Evolutionary conservation across 768 basidiomycete species (phyloP), one percentile per base, ranked within the genome.

Genomic region (Russula griseocarnosa): DNA sequence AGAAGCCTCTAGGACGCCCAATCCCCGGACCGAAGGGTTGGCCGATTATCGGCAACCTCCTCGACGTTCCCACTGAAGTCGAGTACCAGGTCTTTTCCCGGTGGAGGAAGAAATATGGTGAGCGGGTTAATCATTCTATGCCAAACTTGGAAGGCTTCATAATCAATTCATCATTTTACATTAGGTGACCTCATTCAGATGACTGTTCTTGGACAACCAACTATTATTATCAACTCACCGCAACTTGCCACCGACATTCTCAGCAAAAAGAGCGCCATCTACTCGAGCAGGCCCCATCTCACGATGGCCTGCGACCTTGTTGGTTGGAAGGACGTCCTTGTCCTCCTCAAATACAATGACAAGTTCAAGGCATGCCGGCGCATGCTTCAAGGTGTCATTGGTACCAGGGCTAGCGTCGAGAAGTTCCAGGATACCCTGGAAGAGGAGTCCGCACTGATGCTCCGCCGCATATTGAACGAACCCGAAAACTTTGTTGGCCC

Each of bases 201-300:
- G 51, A 67, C 62, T 7, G 55, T 72, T 18, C 62, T 73, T 30
- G 70, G 71, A 32, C 66, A 66, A 22, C 67, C 67, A 2, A 61
- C 71, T 4, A 62, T 72, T 50, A 66, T 73, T 47, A 65, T 73
- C 32, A 71, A 71, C 58, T 69, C 70, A 8, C 62, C 62, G 1
- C 44, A 69, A 50, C 44, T 64, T 2, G 67, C 69, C 8, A 54
- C 57, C 16, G 70, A 72, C 0, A 69, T 73, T 30, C 63, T 73
- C 4, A 67, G 71, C 59, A 70, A 70, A 57, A 72, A 72, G 54
- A 70, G 72, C 42, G 61, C 66, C 9, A 66, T 72, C 14, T 71
- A 73, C 67, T 72, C 68, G 13, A 65, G 63, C 50, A 59, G 67
- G 40, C 69, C 71, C 8, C 61, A 66, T n/a, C 55, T 70, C 2